Evolutionary conservation across 2,329 filamentous ascomycete genomes (phyloP).

Genomic region (Ascocoryne sarcoides): DNA sequence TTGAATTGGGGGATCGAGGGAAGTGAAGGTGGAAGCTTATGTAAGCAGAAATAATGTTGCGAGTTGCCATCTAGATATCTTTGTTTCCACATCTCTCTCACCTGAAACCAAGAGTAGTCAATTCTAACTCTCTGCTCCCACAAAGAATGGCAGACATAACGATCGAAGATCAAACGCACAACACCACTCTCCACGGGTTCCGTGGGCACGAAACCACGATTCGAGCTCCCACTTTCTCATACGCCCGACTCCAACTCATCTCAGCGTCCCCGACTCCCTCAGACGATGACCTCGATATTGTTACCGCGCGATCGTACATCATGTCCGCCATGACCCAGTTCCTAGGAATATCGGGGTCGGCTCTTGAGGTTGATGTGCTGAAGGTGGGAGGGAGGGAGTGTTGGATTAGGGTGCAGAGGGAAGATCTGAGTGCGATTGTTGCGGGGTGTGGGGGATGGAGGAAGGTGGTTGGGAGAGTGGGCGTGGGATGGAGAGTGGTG

Average conservation of each 20-base stretch:
- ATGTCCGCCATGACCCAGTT: conserved; percentile 57
- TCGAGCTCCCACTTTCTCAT: background rate
- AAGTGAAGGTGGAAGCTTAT: too few relatives aligned
- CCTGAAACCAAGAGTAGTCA: too few relatives aligned
- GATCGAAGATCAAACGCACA: too few relatives aligned
- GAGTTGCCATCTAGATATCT: too few relatives aligned
- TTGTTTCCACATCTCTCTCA: too few relatives aligned
- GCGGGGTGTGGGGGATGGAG: conserved; percentile 58
- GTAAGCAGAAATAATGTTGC: too few relatives aligned
- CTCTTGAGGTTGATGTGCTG: conserved; percentile 63
- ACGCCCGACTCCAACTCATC: background rate
- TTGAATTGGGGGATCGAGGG: too few relatives aligned
- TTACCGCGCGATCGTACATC: conserved; percentile 56
- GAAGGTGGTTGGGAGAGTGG: conserved; percentile 29
- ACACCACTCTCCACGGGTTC: too few relatives aligned
- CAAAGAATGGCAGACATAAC: too few relatives aligned
- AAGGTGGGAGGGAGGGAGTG: conserved; percentile 46
- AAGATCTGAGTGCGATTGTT: conserved; percentile 51
- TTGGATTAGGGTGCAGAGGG: conserved; percentile 57
- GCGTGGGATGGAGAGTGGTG: conserved; percentile 40
- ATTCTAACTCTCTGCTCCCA: too few relatives aligned
- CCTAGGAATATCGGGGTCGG: conserved; percentile 58
- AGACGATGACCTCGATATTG: conserved; percentile 41
- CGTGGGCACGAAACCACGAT: background rate
- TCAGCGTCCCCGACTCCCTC: background rate